phyloP scores from a whole-genome alignment of 306 rosid genomes.

The Lathyrus oleraceus region DNA sequence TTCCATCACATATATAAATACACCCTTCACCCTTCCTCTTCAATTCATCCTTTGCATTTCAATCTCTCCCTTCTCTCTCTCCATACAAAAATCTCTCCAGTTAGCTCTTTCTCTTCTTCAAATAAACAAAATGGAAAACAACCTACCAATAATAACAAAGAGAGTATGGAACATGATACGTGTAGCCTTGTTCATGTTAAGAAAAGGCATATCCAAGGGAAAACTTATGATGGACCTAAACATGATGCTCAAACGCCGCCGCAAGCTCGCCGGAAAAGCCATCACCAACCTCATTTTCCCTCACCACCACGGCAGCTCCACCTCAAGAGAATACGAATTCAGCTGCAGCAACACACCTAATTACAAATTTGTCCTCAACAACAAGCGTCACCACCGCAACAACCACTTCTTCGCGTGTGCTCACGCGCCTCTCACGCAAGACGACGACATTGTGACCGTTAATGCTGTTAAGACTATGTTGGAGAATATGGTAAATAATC shows the following conservation, averaged over 20 bases:
- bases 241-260: slow-evolving; percentile 72
- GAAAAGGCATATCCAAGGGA: slow-evolving; percentile 73
- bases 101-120: not conserved
- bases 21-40: slow-evolving; percentile 19
- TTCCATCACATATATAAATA: slow-evolving; percentile 42
- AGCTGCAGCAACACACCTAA: slow-evolving; percentile 83
- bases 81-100: not conserved
- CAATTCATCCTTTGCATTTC: slow-evolving; percentile 26
- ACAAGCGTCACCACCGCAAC: slow-evolving; percentile 54
- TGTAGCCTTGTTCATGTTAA: slow-evolving; percentile 65
- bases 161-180: slow-evolving; percentile 61
- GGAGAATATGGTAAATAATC: slow-evolving; percentile 46
- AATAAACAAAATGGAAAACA: slow-evolving; percentile 49
- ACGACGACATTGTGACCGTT: slow-evolving; percentile 48
- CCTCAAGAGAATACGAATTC: slow-evolving; percentile 78
- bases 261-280: slow-evolving; percentile 86
- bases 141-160: slow-evolving; percentile 52
- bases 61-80: not conserved
- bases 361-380: slow-evolving; percentile 34
- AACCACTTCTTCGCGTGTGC: slow-evolving; percentile 52
- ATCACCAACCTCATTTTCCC: slow-evolving; percentile 65
- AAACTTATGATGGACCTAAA: slow-evolving; percentile 69
- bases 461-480: slow-evolving; percentile 48
- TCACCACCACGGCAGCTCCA: slow-evolving; percentile 39
- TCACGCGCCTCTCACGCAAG: slow-evolving; percentile 54